Evolutionary conservation across 2,329 filamentous ascomycete genomes (phyloP), one percentile per base, ranked within the genome.

Genomic region (Calonectria pteridis): DNA sequence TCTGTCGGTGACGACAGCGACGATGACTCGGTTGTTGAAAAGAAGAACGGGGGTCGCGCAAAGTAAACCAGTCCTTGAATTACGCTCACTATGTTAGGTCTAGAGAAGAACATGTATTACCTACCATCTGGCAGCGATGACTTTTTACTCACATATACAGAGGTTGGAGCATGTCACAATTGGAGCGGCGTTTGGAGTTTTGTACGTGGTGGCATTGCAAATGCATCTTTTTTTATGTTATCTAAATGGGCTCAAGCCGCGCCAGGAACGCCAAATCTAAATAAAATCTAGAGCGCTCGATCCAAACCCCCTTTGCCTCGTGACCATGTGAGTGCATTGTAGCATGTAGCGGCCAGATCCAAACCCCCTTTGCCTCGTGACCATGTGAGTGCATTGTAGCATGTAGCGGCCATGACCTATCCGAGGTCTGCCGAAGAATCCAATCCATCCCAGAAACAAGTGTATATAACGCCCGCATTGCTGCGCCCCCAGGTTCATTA

Each of bases 1-100:
- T 89, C 87, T 71, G 84, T 92, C 91, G 89, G 77, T 1, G 90
- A 91, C 23, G 73, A 70, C 28, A 72, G 73, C 46, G 78, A 80
- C 13, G 89, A 89, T 29, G 83, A 85, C 13, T 82, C 83, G 67
- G 80, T 80, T 55, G 78, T 81, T 16, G 70, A 69, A 18, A 73
- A 73, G 62, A 74, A 73, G 62, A 74, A 73, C 51, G 64, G 20
- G n/a, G 31, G 11, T 51, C 63, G 71, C 49, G 71, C 71, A 35
- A 33, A 43, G 29, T 69, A 53, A 70, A 65, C 2, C 53, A 28
- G 29, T 46, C 58, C n/a, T 50, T 62, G 64, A 23, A 50, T 50
- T 28, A 4, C 37, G 46, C 51, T 23, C 40, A 28, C 20, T 20
- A 13, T 59, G 7, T 28, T 43, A 28, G 37, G 40, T 64, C 55